Base-by-base conservation (phyloP, 352 stramenopile species). In the Globisporangium cylindrosporum region DNA sequence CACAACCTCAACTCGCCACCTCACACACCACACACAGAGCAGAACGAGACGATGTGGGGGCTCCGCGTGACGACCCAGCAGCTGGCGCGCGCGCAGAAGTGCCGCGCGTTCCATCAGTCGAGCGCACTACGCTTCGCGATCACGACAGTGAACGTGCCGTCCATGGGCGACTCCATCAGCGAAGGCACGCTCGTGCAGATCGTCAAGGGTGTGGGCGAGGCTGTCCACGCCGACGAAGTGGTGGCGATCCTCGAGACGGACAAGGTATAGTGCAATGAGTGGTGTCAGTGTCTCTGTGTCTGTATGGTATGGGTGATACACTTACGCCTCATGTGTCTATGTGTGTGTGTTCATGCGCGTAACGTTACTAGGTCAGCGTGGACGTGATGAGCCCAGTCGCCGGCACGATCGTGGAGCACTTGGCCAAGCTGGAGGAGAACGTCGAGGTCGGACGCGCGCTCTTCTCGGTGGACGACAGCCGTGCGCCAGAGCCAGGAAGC, bases 201-300 rank as follows among this genome's bases (percentile, higher is more conserved):
- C 73, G 86, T 95, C 69, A 98, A 98, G 71, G 83, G 82, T 7
- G 77, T 86, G 12, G 98, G 98, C 41, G 95, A 99, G 72, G 84
- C 83, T 34, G 94, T 99, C 43, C 76, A 96, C 48, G 86, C 89
- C 29, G 97, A 99, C 81, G 97, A 99, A 56, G 96, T 99, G 36
- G 92, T 99, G 14, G 86, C 97, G n/a, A 90, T 99, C 57, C 84
- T 99, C 29, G 98, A 99, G 86, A 99, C 98, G 1, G 98, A 99
- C 76, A 99, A 99, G 86, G 97, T 99, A 18, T 73, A 60, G 97
- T 99, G 18, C 74, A 60, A 53, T 20, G n/a, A 22, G 25, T 65
- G 59, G 12, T 29, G 15, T 10, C 9, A 9, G 22, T 8, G 43
- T 14, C 2, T 25, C 32, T 60, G 8, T 58, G 24, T 34, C 0